Conservation (phyloP, 1,284 basidiomycete species). For the Coriolopsis trogii region DNA sequence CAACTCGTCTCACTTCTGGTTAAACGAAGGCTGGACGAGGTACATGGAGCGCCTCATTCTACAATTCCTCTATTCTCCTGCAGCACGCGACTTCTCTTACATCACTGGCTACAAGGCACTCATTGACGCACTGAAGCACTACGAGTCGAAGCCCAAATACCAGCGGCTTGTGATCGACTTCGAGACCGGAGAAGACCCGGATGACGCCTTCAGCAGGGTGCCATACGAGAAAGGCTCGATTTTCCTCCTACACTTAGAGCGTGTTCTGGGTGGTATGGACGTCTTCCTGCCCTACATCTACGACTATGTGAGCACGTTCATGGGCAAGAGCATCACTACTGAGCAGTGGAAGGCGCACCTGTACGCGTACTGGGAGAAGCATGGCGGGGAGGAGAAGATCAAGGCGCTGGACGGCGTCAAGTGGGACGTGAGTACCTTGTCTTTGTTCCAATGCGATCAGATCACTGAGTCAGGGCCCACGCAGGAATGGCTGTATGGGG, state of each 20-base stretch:
- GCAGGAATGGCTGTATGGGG: constrained; percentile 89
- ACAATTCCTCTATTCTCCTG: constrained; percentile 73
- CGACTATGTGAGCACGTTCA: constrained; percentile 81
- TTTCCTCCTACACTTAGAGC: constrained; percentile 74
- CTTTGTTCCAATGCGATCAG: background rate
- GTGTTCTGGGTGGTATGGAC: constrained; percentile 85
- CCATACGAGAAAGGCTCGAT: constrained; percentile 82
- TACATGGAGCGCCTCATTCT: constrained; percentile 90
- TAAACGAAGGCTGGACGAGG: constrained; percentile 94
- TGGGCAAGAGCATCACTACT: constrained; percentile 86
- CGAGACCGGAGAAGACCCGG: constrained; percentile 83
- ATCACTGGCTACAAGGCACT: constrained; percentile 72
- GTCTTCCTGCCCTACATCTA: constrained; percentile 82
- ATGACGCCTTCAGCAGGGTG: constrained; percentile 75
- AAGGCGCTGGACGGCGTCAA: constrained; percentile 75
- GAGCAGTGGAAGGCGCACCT: constrained; percentile 89
- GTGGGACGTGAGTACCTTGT: constrained; percentile 71
- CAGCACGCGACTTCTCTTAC: constrained; percentile 78
- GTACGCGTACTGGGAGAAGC: constrained; percentile 72
- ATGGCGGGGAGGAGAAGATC: constrained; percentile 65
- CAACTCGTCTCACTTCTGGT: constrained; percentile 83
- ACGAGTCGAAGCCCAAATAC: constrained; percentile 68
- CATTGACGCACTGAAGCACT: constrained; percentile 69
- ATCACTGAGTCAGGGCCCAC: constrained; percentile 6
- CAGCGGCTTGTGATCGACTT: constrained; percentile 89